Evolutionary conservation across 805 yeast genomes (phyloP).

Genomic region (Nakazawaea populi): DNA sequence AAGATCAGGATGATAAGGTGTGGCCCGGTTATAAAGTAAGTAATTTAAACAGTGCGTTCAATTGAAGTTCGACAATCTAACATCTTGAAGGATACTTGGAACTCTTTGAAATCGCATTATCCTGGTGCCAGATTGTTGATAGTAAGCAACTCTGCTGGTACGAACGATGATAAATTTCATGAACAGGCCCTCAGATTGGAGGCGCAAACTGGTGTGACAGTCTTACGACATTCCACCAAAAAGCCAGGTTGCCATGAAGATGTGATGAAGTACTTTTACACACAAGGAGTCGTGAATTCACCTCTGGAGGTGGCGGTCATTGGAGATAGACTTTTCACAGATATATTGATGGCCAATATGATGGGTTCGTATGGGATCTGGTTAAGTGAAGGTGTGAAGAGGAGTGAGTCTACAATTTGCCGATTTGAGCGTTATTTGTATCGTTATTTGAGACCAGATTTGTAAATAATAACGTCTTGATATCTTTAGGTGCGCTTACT

Average conservation of each 20-base stretch:
- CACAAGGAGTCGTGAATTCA: slow-evolving; percentile 35
- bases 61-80: neutral
- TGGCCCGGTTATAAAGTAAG: slow-evolving; percentile 62
- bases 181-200: slow-evolving; percentile 61
- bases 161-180: slow-evolving; percentile 60
- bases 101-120: slow-evolving; percentile 42
- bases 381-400: slow-evolving; percentile 71
- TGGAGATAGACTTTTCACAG: slow-evolving; percentile 91
- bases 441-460: slow-evolving; percentile 1
- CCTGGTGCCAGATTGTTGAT: slow-evolving; percentile 64
- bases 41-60: slow-evolving; percentile 9
- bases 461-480: neutral
- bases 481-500: no score
- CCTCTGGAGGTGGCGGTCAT: slow-evolving; percentile 74
- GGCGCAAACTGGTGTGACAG: slow-evolving; percentile 57
- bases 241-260: slow-evolving; percentile 79
- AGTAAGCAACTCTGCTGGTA: slow-evolving; percentile 93
- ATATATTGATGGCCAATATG: slow-evolving; percentile 86
- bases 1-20: slow-evolving; percentile 70
- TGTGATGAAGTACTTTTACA: slow-evolving; percentile 51
- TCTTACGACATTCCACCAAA: slow-evolving; percentile 65
- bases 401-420: slow-evolving; percentile 45
- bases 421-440: slow-evolving; percentile 40
- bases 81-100: slow-evolving; percentile 39
- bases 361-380: slow-evolving; percentile 87